Base-by-base conservation (phyloP, 2,329 filamentous ascomycete genomes). In the Arthrocladium fulminans region DNA sequence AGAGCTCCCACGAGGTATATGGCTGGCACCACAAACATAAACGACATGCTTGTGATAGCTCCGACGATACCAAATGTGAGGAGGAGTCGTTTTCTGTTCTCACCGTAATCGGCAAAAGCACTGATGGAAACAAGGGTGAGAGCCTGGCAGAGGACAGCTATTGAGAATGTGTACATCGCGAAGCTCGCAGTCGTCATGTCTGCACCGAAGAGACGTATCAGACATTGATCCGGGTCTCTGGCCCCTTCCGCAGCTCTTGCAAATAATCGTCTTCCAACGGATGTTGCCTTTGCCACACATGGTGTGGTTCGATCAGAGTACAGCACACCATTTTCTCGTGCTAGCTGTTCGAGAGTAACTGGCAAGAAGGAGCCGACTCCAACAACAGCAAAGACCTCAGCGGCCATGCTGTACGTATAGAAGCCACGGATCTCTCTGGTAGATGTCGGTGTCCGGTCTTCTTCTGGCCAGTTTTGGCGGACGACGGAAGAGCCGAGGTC, bases 101-200 rank as follows among this genome's bases (percentile, higher is more conserved):
- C 82, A 60, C 89, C 89, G 65, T 95, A 88, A 65, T 96, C 89
- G 43, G 89, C 89, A 42, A 67, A 46, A 1, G 65, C 63, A 44
- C 65, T 67, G 51, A 64, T 65, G 10, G 87, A 94, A 53, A 96
- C 85, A 40, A 96, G 87, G 13, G 94, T 73, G 40, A 95, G 67
- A 1, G 88, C 86, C 65, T 96, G 89, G 13, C 95, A 66, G 8
- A 94, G 67, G 1, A 96, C 89, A 60, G 86, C 90, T 60, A 90
- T 73, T 52, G 87, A 92, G 66, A 96, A 95, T 1, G 88, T 94
- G 68, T 97, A 97, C 88, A 97, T 94, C 63, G 86, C 87, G 64
- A 94, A 94, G 64, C 84, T 88, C 32, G 88, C 86, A 1, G 88
- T 94, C 65, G 92, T 94, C 68, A 94, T 80, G 59, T 88, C 80